These are phyloP conservation scores for Saccharomycopsis fibuligera DNA, from an alignment of 805 yeast species.

Conservation along the genomic window DNA sequence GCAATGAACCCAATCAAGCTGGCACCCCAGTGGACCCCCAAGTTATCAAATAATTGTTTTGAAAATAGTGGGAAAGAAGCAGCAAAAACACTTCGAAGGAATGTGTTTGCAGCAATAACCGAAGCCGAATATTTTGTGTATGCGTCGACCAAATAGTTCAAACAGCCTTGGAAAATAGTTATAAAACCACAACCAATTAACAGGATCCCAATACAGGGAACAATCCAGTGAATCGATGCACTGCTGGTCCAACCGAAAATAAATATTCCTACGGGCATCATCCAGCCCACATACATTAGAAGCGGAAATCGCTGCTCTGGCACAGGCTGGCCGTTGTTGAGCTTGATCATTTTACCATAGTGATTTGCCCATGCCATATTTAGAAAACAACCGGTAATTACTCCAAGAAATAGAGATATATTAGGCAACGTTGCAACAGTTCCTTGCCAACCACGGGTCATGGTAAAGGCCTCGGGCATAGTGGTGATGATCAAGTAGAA, in stretches of 20 bases:
- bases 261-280: conserved; percentile 55
- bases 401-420: conserved; percentile 34
- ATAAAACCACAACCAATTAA: conserved; percentile 55
- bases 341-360: conserved; percentile 32
- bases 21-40: conserved; percentile 70
- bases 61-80: conserved; percentile 66
- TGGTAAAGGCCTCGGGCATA: conserved; percentile 32
- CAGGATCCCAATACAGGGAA: conserved; percentile 55
- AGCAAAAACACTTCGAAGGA: conserved; percentile 61
- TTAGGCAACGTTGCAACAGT: conserved; percentile 31
- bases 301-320: conserved; percentile 58
- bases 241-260: conserved; percentile 73
- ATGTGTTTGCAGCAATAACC: conserved; percentile 59
- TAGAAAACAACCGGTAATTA: conserved; percentile 28
- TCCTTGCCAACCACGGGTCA: conserved; percentile 29
- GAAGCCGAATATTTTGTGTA: conserved; percentile 63
- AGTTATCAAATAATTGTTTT: conserved; percentile 42
- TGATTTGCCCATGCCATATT: conserved; percentile 35
- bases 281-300: conserved; percentile 42
- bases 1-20: conserved; percentile 56
- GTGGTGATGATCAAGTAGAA: conserved; percentile 41
- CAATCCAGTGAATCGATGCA: conserved; percentile 49
- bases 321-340: conserved; percentile 46
- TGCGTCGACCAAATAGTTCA: conserved; percentile 64
- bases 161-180: conserved; percentile 62